These are phyloP conservation scores for Xanthoconium purpureum DNA, from an alignment of 768 basidiomycete species.

Conservation along the genomic window DNA sequence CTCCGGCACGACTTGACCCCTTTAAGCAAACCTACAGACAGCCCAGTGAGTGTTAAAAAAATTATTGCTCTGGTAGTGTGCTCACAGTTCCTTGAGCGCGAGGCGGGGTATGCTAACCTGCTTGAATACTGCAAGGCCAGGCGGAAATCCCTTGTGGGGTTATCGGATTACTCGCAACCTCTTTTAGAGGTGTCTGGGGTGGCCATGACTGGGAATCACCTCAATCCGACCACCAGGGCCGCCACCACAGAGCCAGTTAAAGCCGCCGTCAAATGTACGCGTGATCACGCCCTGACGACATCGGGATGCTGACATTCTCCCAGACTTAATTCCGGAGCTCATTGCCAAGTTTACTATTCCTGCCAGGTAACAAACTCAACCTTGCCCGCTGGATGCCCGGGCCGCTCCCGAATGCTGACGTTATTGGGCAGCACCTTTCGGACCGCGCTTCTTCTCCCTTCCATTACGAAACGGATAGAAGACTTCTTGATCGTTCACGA, in stretches of 20 bases:
- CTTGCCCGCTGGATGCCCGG: conserved; percentile 4
- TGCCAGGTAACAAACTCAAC: conserved; percentile 52
- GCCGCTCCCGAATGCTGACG: conserved; percentile 22
- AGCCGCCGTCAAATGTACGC: conserved; percentile 58
- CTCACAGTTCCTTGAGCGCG: conserved; percentile 44
- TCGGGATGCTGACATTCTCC: conserved; percentile 26
- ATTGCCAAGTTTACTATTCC: conserved; percentile 70
- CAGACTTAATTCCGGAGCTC: conserved; percentile 84
- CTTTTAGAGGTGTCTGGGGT: conserved; percentile 65
- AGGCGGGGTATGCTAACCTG: conserved; percentile 56
- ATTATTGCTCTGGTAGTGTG: neutral
- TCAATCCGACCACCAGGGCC: conserved; percentile 53
- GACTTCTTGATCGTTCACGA: conserved; percentile 75
- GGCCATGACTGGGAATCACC: conserved; percentile 49
- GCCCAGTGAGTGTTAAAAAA: conserved; percentile 46
- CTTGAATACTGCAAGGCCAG: conserved; percentile 64
- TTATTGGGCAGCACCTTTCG: conserved; percentile 53
- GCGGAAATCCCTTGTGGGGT: conserved; percentile 58
- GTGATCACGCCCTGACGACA: conserved; percentile 14
- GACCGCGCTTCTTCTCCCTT: conserved; percentile 69
- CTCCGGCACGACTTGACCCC: conserved; percentile 70
- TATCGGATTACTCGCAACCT: conserved; percentile 63
- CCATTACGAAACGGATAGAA: conserved; percentile 69
- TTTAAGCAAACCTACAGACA: conserved; percentile 64
- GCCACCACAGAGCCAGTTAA: conserved; percentile 35